Conservation (phyloP, 2,329 filamentous ascomycete species). For the Beauveria pseudobassiana region DNA sequence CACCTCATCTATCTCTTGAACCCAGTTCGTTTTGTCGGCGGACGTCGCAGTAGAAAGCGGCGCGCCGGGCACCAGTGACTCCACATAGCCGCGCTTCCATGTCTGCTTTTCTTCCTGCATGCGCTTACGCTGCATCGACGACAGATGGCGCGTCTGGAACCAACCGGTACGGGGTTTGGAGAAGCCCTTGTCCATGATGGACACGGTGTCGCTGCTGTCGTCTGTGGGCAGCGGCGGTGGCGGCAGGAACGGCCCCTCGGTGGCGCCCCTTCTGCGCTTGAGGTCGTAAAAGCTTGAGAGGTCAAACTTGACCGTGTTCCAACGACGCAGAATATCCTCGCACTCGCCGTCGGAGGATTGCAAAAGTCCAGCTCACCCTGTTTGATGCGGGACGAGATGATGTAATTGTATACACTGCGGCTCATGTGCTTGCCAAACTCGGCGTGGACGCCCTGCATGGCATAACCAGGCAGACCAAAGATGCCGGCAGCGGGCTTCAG, state of each 20-base stretch:
- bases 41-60: neutral
- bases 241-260: slow-evolving; percentile 10
- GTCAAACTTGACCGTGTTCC: slow-evolving; percentile 54
- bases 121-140: slow-evolving; percentile 44
- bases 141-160: slow-evolving; percentile 38
- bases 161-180: slow-evolving; percentile 37
- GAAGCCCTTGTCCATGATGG: slow-evolving; percentile 16
- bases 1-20: slow-evolving; percentile 44
- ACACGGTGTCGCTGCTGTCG: slow-evolving; percentile 2
- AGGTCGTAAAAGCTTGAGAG: slow-evolving; percentile 51
- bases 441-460: slow-evolving; percentile 74
- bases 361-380: slow-evolving; percentile 65
- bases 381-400: slow-evolving; percentile 66
- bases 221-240: neutral
- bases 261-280: slow-evolving; percentile 32
- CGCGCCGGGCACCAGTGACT: slow-evolving; percentile 13
- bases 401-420: slow-evolving; percentile 68
- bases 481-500: slow-evolving; percentile 73
- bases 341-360: slow-evolving; percentile 50
- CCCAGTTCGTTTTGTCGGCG: neutral
- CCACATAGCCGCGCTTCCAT: slow-evolving; percentile 30
- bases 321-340: slow-evolving; percentile 55
- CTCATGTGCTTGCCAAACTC: slow-evolving; percentile 66
- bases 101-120: slow-evolving; percentile 40
- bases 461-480: slow-evolving; percentile 70